phyloP scores from a whole-genome alignment of 441 rosid species.

The Adansonia rubrostipa region DNA sequence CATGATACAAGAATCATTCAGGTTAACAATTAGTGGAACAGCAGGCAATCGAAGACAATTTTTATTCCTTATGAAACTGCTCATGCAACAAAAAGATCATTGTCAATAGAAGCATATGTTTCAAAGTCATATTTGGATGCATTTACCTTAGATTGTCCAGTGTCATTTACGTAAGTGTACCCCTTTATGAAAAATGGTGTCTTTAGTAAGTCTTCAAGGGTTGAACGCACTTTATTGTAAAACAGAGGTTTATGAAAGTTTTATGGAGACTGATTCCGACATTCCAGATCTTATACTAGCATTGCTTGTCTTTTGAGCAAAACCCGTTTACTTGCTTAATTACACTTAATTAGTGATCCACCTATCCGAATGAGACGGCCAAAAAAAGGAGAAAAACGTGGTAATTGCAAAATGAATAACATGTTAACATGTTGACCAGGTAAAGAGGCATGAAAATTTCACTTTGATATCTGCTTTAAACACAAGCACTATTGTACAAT shows the following conservation, averaged over 20 bases:
- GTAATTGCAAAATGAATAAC: not conserved
- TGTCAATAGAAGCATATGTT: not conserved
- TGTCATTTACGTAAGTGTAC: not conserved
- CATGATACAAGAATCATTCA: not conserved
- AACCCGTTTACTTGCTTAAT: too few relatives aligned
- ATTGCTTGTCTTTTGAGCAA: too few relatives aligned
- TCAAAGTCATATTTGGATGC: not conserved
- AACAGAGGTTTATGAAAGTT: not conserved
- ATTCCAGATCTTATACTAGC: not conserved
- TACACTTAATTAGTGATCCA: not conserved
- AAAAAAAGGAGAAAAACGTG: not conserved
- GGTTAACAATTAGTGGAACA: not conserved
- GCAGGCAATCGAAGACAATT: not conserved
- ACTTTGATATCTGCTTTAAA: not conserved
- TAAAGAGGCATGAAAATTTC: not conserved
- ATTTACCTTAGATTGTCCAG: not conserved
- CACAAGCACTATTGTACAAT: not conserved
- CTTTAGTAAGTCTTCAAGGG: not conserved
- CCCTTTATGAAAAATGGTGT: not conserved
- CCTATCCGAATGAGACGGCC: too few relatives aligned
- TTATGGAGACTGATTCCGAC: not conserved
- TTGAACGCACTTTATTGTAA: not conserved
- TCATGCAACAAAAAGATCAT: not conserved
- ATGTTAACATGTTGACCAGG: not conserved
- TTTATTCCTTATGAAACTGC: not conserved